Conservation (phyloP, 75 land plant genomes). For the Pseudotsuga menziesii region DNA sequence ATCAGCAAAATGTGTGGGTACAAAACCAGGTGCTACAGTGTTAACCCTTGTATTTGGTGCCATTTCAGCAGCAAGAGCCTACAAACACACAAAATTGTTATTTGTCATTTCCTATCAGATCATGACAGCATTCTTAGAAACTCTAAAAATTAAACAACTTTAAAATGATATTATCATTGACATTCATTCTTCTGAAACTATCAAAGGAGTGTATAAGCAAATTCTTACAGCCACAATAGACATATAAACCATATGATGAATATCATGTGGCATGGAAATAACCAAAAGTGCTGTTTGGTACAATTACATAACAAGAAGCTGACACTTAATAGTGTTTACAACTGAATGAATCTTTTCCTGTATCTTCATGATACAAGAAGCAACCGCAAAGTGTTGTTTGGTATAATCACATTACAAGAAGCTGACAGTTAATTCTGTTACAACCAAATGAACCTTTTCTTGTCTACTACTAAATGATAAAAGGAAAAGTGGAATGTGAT, state of each 20-base stretch:
- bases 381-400: too few relatives aligned
- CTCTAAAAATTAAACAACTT: neutral
- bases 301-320: neutral
- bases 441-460: too few relatives aligned
- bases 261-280: neutral
- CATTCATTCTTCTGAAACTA: neutral
- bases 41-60: slow-evolving; percentile 93
- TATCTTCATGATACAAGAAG: neutral
- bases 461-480: too few relatives aligned
- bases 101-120: neutral
- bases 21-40: slow-evolving; percentile 94
- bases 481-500: neutral
- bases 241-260: neutral
- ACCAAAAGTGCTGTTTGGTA: neutral
- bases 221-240: neutral
- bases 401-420: too few relatives aligned
- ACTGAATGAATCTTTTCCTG: neutral
- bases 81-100: slow-evolving; percentile 3
- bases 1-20: slow-evolving; percentile 84
- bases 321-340: neutral
- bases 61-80: slow-evolving; percentile 91
- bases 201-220: neutral
- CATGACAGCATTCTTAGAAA: neutral
- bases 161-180: neutral
- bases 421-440: too few relatives aligned